Conservation (phyloP, 2,329 filamentous ascomycete species). For the Orbilia quercus region DNA sequence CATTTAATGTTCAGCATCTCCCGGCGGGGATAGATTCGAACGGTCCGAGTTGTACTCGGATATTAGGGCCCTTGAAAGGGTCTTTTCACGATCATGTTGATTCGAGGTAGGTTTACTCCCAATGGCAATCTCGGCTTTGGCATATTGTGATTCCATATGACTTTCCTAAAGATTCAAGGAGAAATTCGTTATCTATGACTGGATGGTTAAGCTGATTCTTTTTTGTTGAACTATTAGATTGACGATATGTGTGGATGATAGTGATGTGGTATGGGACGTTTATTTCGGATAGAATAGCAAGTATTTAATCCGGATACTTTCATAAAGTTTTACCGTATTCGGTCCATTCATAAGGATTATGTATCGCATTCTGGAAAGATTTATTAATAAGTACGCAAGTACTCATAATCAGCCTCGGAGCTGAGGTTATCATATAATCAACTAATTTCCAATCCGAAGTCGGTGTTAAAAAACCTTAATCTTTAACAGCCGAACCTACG, state of each 20-base stretch:
- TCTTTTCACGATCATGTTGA: constrained; percentile 21
- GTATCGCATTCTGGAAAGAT: too few relatives aligned
- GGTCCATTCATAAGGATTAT: too few relatives aligned
- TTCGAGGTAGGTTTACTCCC: constrained; percentile 20
- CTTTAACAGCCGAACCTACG: too few relatives aligned
- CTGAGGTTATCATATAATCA: too few relatives aligned
- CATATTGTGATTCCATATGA: too few relatives aligned
- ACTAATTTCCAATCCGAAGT: too few relatives aligned
- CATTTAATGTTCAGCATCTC: constrained; percentile 29
- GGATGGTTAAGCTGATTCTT: neutral
- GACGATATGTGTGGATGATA: constrained; percentile 37
- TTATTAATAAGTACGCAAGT: too few relatives aligned
- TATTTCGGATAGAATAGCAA: constrained; percentile 34
- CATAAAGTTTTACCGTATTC: too few relatives aligned
- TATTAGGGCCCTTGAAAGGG: constrained; percentile 34
- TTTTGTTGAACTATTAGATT: constrained; percentile 21
- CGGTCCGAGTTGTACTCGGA: constrained; percentile 32
- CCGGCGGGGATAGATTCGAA: constrained; percentile 17
- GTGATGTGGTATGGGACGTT: constrained; percentile 41
- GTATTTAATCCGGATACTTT: neutral
- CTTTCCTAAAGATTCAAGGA: neutral
- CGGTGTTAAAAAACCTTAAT: too few relatives aligned
- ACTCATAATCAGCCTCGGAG: too few relatives aligned
- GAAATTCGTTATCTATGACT: too few relatives aligned
- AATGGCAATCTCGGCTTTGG: too few relatives aligned